Percentiles rank a stretch among this genome's conserved stretches.
These are phyloP conservation scores for Inonotus obliquus DNA, from an alignment of 1,284 basidiomycete species.

Conservation along the genomic window DNA sequence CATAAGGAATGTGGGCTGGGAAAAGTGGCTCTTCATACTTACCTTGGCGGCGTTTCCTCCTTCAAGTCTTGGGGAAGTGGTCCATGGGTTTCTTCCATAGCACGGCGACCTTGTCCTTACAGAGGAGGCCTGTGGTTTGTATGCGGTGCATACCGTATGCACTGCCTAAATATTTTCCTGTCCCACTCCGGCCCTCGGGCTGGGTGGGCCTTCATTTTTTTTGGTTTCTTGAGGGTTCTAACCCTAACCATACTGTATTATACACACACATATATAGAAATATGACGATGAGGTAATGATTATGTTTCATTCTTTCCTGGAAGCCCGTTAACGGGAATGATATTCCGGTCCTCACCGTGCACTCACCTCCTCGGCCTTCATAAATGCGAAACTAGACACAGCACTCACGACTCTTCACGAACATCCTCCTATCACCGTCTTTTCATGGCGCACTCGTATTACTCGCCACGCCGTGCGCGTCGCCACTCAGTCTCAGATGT, in stretches of 20 bases:
- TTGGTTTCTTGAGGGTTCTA: constrained; percentile 10
- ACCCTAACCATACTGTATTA: constrained; percentile 17
- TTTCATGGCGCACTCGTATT: constrained; percentile 1
- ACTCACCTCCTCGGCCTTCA: background rate
- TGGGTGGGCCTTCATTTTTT: constrained; percentile 19
- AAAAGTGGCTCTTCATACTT: constrained; percentile 33
- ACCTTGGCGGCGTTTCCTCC: constrained; percentile 39
- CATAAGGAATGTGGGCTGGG: background rate
- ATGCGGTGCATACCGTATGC: constrained; percentile 21
- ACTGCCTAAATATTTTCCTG: constrained; percentile 22
- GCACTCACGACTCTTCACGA: background rate
- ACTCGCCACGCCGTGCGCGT: background rate
- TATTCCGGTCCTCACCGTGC: background rate
- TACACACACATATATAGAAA: background rate
- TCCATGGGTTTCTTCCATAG: constrained; percentile 28
- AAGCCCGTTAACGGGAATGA: background rate
- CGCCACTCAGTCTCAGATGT: background rate
- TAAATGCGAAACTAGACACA: background rate
- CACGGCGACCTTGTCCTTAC: constrained; percentile 33
- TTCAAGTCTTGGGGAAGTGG: constrained; percentile 30
- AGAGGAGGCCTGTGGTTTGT: constrained; percentile 23
- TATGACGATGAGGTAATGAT: background rate
- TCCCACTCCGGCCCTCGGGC: constrained; percentile 21
- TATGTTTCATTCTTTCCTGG: background rate
- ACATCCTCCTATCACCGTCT: background rate